Base-by-base conservation (phyloP, 2,329 filamentous ascomycete species). In the Phialophora expanda region DNA sequence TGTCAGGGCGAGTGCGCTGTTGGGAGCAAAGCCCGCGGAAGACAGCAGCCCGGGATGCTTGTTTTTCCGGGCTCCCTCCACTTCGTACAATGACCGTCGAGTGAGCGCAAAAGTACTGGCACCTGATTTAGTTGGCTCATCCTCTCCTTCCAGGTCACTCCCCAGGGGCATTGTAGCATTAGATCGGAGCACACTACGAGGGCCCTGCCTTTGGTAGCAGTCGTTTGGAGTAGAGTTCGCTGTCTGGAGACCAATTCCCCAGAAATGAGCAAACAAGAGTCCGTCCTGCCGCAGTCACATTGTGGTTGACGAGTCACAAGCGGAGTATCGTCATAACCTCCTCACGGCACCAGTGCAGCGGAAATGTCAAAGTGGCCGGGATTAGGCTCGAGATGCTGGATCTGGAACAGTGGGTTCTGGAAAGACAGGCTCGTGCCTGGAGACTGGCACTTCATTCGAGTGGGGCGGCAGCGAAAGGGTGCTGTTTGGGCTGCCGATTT, bases 331-430 rank as follows among this genome's bases (percentile, higher is more conserved):
- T 22, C 48, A 28, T 24, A 22, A 4, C 26, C 22, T 51, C 11
- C 48, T 51, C 48, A 50, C 46, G 8, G 46, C 46, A 50, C 24
- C 48, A 51, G 9, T 8, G 20, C 30, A 51, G 30, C 20, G 46
- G 44, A 30, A 61, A 41, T 26, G 34, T 30, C 41, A 51, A 17
- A 34, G 26, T 48, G 50, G 20, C 34, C 53, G 61, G 59, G 61
- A 56, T 60, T 66, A 66, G 67, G 67, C 67, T 69, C 58, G 62
- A 67, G 62, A 67, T 69, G 62, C 67, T 69, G 62, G 11, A 55
- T 69, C 63, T 65, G 65, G 67, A 61, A 56, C 60, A 30, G 28
- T 58, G 55, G 60, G 44, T 14, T 44, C 54, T 55, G 41, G 53
- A 48, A 26, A 28, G 28, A 46, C 56, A 38, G n/a, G 54, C 28